Percentiles rank a stretch among this genome's conserved stretches.
phyloP scores from a whole-genome alignment of 2,329 filamentous ascomycete genomes.

The Colletotrichum sp. region DNA sequence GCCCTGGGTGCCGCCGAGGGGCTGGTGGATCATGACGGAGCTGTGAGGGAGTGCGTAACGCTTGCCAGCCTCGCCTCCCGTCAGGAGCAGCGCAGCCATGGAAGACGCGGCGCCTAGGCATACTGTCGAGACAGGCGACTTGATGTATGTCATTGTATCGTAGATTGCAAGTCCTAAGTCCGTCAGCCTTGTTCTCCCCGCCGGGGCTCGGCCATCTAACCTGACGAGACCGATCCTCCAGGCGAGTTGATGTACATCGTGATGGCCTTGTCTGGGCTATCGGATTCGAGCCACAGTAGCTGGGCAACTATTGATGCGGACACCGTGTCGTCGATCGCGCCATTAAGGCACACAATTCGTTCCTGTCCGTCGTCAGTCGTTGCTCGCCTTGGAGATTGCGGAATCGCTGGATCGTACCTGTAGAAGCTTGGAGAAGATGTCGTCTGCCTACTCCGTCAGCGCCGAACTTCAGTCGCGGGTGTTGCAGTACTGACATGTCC shows the following conservation, averaged over 20 bases:
- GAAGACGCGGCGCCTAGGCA: constrained; percentile 93
- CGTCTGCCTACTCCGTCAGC: constrained; percentile 55
- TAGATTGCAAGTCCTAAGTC: constrained; percentile 79
- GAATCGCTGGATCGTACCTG: constrained; percentile 55
- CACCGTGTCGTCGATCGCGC: constrained; percentile 85
- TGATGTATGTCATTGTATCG: constrained; percentile 98
- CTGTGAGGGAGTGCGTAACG: constrained; percentile 91
- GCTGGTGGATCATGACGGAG: constrained; percentile 97
- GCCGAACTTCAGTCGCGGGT: constrained; percentile 20
- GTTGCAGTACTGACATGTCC: constrained; percentile 66
- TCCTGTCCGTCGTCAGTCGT: constrained; percentile 57
- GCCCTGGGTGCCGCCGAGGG: constrained; percentile 73
- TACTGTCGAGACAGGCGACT: constrained; percentile 89
- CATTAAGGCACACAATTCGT: constrained; percentile 93
- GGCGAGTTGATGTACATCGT: constrained; percentile 98
- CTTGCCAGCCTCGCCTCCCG: constrained; percentile 84
- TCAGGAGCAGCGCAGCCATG: constrained; percentile 90
- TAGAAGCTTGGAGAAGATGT: constrained; percentile 81
- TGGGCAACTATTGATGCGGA: constrained; percentile 96
- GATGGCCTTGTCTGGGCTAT: constrained; percentile 92
- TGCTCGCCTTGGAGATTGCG: constrained; percentile 16
- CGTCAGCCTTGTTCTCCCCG: background rate
- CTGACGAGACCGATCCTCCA: constrained; percentile 84
- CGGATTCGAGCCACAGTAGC: constrained; percentile 96
- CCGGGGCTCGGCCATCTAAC: constrained; percentile 34